Base-by-base conservation (phyloP, 2,329 filamentous ascomycete genomes). In the Coniochaeta hoffmannii region DNA sequence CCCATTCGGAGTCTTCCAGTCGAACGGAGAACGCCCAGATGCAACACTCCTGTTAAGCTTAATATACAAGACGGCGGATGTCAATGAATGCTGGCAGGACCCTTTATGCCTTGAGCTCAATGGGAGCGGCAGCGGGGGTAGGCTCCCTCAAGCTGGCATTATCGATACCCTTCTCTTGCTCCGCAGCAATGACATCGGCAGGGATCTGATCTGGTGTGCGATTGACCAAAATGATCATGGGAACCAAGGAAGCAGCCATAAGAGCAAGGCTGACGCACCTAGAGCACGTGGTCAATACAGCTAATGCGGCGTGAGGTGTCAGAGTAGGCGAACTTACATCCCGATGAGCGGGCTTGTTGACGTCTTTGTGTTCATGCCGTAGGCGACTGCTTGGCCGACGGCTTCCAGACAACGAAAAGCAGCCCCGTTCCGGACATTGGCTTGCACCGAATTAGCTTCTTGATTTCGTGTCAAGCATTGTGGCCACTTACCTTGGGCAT, bases 381-480 rank as follows among this genome's bases (percentile, higher is more conserved):
- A 73, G 0, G 71, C 68, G 57, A 73, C 68, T 3, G 71, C 71
- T 57, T 73, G 71, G 19, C 71, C 71, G 24, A 73, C 57, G 6
- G 71, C 70, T 61, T 73, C 71, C 6, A 73, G 65, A 35, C 70
- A 73, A 53, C 70, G 64, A 56, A 73, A 73, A 34, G 69, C 69
- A 31, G 71, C 71, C 6, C 71, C 71, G 52, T 73, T 73, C 1
- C 71, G 69, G n/a, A 73, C 70, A 31, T 73, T 73, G 56, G 70
- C 66, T 70, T 35, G 6, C 3, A 32, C 14, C 15, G 7, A 17
- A 38, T 59, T 26, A 62, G 58, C 5, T 26, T 9, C 4, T 26
- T 17, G 3, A 8, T 14, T 10, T 4, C 3, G 76, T n/a, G 2
- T 88, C 79, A 0, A 46, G 11, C 15, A 22, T 10, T 6, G 26